Conservation (phyloP, 2,329 filamentous ascomycete genomes). For the Nectriaceae sp. region DNA sequence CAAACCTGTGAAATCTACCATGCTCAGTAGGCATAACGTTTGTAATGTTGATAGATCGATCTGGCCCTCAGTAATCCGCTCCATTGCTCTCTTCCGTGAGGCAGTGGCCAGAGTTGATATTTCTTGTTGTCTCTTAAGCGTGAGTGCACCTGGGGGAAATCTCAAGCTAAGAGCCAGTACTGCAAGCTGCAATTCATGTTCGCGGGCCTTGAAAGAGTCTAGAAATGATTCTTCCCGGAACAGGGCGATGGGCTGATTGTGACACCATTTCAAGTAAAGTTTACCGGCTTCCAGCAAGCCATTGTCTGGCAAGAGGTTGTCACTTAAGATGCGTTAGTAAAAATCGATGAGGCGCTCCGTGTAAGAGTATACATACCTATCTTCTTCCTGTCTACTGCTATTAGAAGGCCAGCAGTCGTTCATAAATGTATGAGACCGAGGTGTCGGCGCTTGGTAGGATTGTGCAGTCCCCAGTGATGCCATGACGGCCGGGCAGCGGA, state of each 20-base stretch:
- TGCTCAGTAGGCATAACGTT: constrained; percentile 38
- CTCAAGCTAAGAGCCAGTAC: constrained; percentile 43
- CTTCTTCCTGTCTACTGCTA: background rate
- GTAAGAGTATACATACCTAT: background rate
- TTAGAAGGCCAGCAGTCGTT: background rate
- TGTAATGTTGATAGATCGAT: constrained; percentile 42
- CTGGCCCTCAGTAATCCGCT: constrained; percentile 34
- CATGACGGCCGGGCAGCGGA: no score
- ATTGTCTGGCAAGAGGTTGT: background rate
- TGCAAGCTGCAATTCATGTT: constrained; percentile 36
- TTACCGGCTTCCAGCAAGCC: constrained; percentile 24
- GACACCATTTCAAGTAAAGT: constrained; percentile 48
- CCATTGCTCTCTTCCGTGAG: constrained; percentile 31
- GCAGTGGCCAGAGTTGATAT: constrained; percentile 12
- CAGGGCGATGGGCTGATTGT: constrained; percentile 51
- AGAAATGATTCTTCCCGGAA: constrained; percentile 45
- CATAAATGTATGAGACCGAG: background rate
- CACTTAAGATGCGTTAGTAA: background rate
- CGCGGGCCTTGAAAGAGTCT: constrained; percentile 37
- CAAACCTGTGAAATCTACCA: constrained; percentile 39
- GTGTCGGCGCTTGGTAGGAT: no score
- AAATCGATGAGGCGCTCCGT: background rate
- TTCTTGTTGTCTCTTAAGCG: constrained; percentile 10
- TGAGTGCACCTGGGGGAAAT: constrained; percentile 34
- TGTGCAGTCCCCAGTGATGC: no score